Conservation (phyloP, 208 protist species). For the Acanthamoeba royreba region DNA sequence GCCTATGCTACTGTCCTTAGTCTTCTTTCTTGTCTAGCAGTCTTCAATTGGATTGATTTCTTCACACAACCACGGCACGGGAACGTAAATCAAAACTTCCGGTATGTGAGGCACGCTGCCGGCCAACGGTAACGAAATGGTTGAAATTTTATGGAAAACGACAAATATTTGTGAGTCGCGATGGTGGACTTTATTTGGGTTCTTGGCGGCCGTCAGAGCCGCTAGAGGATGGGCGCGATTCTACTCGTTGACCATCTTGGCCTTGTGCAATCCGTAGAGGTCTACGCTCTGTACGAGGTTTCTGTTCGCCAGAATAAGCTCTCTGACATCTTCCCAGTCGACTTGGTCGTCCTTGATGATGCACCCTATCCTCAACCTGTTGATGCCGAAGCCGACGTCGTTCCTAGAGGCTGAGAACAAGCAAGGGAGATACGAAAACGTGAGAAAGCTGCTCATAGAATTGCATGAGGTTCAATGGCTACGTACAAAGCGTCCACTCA, state of each 20-base stretch:
- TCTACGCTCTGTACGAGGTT: slow-evolving; percentile 35
- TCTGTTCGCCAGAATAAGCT: slow-evolving; percentile 13
- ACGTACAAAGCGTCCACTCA: slow-evolving; percentile 28
- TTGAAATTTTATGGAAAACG: no score
- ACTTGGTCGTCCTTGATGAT: slow-evolving; percentile 38
- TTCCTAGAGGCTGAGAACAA: background rate
- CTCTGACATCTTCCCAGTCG: slow-evolving; percentile 10
- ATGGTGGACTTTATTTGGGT: background rate
- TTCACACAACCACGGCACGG: no score
- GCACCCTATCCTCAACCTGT: slow-evolving; percentile 25
- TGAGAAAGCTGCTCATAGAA: no score
- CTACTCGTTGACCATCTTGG: slow-evolving; percentile 26
- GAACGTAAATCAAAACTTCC: no score
- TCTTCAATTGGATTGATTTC: no score
- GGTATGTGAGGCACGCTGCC: no score
- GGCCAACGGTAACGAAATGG: no score
- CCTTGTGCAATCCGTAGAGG: slow-evolving; percentile 30
- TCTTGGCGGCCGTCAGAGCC: no score
- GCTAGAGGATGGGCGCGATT: background rate
- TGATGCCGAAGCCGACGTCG: slow-evolving; percentile 42
- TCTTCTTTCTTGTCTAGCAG: no score
- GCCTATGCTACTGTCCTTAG: no score
- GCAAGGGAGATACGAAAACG: no score
- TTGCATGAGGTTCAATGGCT: background rate
- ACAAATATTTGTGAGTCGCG: background rate